Conservation (phyloP, 2,329 filamentous ascomycete genomes). For the Aspergillus awamori region DNA sequence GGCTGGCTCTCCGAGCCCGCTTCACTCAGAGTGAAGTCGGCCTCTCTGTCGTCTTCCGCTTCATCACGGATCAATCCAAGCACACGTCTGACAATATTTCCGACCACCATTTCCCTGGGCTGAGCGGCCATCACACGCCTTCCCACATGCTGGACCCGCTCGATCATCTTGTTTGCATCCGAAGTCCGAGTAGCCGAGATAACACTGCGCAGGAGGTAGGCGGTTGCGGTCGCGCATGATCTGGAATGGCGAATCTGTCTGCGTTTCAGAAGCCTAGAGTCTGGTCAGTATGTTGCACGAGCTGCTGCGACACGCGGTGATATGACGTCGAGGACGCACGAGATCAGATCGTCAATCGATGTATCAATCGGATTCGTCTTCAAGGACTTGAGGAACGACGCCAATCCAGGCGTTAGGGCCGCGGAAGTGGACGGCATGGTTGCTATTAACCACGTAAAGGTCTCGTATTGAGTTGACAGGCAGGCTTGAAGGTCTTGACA, state of each 20-base stretch:
- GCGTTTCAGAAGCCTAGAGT: constrained; percentile 76
- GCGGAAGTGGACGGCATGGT: constrained; percentile 61
- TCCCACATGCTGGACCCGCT: constrained; percentile 78
- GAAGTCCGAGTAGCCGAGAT: constrained; percentile 79
- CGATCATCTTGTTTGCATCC: constrained; percentile 76
- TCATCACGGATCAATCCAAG: constrained; percentile 90
- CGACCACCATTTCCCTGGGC: constrained; percentile 86
- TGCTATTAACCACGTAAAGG: neutral
- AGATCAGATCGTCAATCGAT: constrained; percentile 80
- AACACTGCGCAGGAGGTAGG: constrained; percentile 82
- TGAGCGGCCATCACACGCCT: constrained; percentile 78
- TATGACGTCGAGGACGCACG: constrained; percentile 57
- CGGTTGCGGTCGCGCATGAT: constrained; percentile 87
- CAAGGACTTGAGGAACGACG: constrained; percentile 76
- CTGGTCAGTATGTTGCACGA: constrained; percentile 20
- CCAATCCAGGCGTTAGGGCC: constrained; percentile 70
- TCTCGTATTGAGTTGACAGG: neutral
- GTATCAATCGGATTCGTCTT: constrained; percentile 75
- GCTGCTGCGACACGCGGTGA: constrained; percentile 11
- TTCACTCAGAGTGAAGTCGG: constrained; percentile 62
- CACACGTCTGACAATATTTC: constrained; percentile 90
- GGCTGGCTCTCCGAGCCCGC: constrained; percentile 58
- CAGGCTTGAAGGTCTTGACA: constrained; percentile 5
- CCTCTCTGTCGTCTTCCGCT: constrained; percentile 76
- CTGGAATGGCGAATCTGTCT: constrained; percentile 86